A percentile compares a stretch with the other conserved stretches of the same genome.
Evolutionary conservation across 2,329 filamentous ascomycete species (phyloP).

Genomic region (Hyphodiscus sp.): DNA sequence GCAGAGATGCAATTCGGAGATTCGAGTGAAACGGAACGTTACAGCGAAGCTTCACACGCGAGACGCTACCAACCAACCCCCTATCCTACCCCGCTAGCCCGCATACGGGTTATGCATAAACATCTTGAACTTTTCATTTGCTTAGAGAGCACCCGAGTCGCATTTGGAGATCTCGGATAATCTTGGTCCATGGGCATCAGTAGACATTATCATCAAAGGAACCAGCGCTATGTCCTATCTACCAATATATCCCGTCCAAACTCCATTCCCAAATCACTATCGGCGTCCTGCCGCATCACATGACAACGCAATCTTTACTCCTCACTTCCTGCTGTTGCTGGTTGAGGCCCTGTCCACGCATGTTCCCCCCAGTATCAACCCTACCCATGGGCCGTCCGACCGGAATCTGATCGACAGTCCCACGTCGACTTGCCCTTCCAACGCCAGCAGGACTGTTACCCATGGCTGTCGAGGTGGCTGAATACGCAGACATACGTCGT

Average conservation of each 20-base stretch:
- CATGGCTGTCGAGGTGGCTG: slow-evolving; percentile 1
- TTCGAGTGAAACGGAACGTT: neutral
- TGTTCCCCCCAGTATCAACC: neutral
- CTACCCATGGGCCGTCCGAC: slow-evolving; percentile 25
- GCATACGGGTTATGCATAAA: too few relatives aligned
- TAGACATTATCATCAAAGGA: neutral
- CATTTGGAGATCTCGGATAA: neutral
- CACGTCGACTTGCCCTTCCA: slow-evolving; percentile 9
- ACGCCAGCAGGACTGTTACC: neutral
- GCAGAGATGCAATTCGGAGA: neutral
- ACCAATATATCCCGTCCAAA: neutral
- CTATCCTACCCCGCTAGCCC: too few relatives aligned
- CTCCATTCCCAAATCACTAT: neutral
- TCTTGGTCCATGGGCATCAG: neutral
- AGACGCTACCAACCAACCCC: neutral
- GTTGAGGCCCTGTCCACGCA: neutral
- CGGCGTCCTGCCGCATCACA: slow-evolving; percentile 11
- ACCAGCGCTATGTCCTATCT: neutral
- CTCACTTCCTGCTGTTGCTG: slow-evolving; percentile 2
- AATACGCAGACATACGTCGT: slow-evolving; percentile 17
- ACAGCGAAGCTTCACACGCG: neutral
- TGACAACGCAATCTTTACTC: slow-evolving; percentile 24
- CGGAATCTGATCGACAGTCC: slow-evolving; percentile 17
- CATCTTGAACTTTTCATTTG: too few relatives aligned
- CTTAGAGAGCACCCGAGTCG: too few relatives aligned